These are phyloP conservation scores for Lecanosticta acicola DNA, from an alignment of 2,329 filamentous ascomycete species.

Conservation along the genomic window DNA sequence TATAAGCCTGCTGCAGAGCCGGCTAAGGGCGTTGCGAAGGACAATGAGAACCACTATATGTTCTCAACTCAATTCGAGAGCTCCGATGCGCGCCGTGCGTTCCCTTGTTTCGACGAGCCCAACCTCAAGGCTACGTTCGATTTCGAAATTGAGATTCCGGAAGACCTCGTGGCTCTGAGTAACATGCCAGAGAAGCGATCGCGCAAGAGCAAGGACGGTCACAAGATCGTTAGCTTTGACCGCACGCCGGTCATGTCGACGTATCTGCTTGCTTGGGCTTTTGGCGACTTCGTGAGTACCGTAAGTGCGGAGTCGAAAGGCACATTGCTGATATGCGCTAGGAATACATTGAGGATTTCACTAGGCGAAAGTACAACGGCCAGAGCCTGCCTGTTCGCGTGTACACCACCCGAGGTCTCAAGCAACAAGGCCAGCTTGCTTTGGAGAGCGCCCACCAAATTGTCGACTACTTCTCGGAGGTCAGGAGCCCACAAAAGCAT, in stretches of 20 bases:
- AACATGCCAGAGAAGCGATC: slow-evolving; percentile 88
- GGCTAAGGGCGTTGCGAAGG: slow-evolving; percentile 70
- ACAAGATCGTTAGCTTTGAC: slow-evolving; percentile 69
- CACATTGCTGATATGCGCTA: no score
- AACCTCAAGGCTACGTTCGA: slow-evolving; percentile 96
- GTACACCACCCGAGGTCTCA: slow-evolving; percentile 90
- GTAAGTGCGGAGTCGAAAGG: no score
- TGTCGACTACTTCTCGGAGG: slow-evolving; percentile 92
- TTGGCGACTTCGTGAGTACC: slow-evolving; percentile 96
- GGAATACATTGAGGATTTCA: slow-evolving; percentile 92
- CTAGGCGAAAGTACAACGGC: slow-evolving; percentile 82
- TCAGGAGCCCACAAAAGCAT: slow-evolving; percentile 15
- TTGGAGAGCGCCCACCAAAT: slow-evolving; percentile 87
- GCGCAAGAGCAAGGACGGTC: slow-evolving; percentile 58
- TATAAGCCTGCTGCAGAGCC: slow-evolving; percentile 76
- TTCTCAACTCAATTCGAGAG: slow-evolving; percentile 97
- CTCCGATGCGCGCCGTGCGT: slow-evolving; percentile 87
- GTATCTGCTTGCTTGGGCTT: slow-evolving; percentile 84
- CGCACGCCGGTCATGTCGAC: slow-evolving; percentile 84
- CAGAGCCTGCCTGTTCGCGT: slow-evolving; percentile 88
- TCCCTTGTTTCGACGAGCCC: slow-evolving; percentile 97
- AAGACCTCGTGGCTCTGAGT: slow-evolving; percentile 80
- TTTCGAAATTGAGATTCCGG: slow-evolving; percentile 84
- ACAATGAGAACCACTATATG: slow-evolving; percentile 56
- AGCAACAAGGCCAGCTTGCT: slow-evolving; percentile 84